Percentiles rank a stretch among this genome's conserved stretches.
These are phyloP conservation scores for Ceratocystiopsis minuta DNA, from an alignment of 2,329 filamentous ascomycete species.

Conservation along the genomic window DNA sequence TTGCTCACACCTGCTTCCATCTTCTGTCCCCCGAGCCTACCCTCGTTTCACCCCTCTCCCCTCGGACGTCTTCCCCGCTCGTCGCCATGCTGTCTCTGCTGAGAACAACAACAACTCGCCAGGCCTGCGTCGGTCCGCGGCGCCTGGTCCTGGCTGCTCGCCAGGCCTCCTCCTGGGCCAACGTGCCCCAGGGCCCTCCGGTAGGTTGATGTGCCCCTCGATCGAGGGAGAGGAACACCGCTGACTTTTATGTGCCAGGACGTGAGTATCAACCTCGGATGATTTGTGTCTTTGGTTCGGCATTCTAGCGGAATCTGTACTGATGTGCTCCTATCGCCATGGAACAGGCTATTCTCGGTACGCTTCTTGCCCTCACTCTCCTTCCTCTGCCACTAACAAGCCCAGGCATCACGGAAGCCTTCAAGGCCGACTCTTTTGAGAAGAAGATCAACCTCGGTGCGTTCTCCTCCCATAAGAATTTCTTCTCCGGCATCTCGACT, in stretches of 20 bases:
- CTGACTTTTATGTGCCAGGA: not conserved
- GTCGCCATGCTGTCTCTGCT: slow-evolving; percentile 38
- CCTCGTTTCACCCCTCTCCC: not conserved
- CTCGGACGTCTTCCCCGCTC: not conserved
- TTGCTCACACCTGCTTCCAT: not conserved
- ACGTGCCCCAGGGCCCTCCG: slow-evolving; percentile 84
- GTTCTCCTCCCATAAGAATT: slow-evolving; percentile 2
- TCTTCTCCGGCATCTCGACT: not conserved
- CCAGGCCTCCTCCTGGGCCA: slow-evolving; percentile 61
- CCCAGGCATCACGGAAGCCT: slow-evolving; percentile 83
- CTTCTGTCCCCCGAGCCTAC: not conserved
- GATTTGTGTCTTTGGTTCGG: too few species aligned
- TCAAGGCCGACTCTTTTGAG: slow-evolving; percentile 85
- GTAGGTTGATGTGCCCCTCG: too few species aligned
- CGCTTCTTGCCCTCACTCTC: slow-evolving; percentile 2
- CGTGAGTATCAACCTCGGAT: too few species aligned
- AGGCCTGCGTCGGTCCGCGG: slow-evolving; percentile 14
- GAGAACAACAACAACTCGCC: slow-evolving; percentile 34
- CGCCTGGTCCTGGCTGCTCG: slow-evolving; percentile 16
- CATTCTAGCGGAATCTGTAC: too few species aligned
- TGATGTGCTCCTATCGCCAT: too few species aligned
- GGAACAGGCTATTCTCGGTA: slow-evolving; percentile 7
- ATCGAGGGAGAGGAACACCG: not conserved
- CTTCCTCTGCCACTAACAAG: slow-evolving; percentile 13
- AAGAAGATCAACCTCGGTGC: slow-evolving; percentile 95